Percentiles rank a stretch among this genome's conserved stretches.
phyloP scores from a whole-genome alignment of 345 rosid species.

The Diplotaxis tenuifolia region DNA sequence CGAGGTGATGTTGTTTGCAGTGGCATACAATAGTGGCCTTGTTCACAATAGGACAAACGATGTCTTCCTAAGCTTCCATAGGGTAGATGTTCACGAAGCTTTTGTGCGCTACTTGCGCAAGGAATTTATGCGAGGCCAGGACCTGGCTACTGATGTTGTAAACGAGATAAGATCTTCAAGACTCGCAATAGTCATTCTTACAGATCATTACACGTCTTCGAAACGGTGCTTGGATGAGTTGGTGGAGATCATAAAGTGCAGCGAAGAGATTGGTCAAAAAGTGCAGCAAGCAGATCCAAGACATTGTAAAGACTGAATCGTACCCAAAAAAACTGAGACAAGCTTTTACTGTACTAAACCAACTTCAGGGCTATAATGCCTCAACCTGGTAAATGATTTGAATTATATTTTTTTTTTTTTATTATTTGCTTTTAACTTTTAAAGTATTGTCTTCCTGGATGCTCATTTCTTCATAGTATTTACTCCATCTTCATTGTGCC shows the following conservation, averaged over 20 bases:
- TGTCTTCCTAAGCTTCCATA: background rate
- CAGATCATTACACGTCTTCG: background rate
- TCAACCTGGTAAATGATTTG: background rate
- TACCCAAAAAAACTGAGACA: background rate
- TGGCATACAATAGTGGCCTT: too few species aligned
- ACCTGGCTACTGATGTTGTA: background rate
- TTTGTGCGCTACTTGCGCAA: background rate
- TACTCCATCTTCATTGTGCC: background rate
- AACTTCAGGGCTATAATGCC: background rate
- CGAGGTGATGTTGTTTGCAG: background rate
- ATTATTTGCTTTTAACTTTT: background rate
- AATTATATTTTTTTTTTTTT: background rate
- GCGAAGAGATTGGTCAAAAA: background rate
- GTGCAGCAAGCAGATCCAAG: background rate
- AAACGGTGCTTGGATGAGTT: background rate
- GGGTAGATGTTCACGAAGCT: background rate
- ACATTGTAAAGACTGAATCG: background rate
- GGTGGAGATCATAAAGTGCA: background rate
- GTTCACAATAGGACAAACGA: background rate
- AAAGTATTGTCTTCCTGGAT: background rate
- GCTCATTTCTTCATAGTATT: background rate
- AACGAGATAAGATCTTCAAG: background rate
- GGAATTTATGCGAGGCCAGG: background rate
- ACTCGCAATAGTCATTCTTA: background rate
- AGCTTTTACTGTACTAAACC: background rate